Base-by-base conservation (phyloP, 225 moss, liverwort and hornwort species). In the Marchantia polymorpha region DNA sequence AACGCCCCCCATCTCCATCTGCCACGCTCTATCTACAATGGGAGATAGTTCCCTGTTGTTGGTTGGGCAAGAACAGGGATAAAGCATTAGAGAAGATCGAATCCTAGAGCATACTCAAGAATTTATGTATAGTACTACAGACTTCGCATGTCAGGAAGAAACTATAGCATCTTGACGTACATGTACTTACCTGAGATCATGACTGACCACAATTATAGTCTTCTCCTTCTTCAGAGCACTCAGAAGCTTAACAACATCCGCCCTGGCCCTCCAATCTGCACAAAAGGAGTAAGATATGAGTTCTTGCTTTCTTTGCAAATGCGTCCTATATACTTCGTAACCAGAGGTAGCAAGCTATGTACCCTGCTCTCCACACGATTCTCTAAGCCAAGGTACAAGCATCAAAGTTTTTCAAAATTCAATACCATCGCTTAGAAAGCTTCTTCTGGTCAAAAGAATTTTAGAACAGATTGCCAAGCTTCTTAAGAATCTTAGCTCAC, bases 21-120 rank as follows among this genome's bases (percentile, higher is more conserved):
- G 86, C 99, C 99, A 99, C 83, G 95, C 95, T 73, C 85, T 95
- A 81, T 99, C 99, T 60, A 92, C 95, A 76, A 99, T 82, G n/a
- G 86, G 89, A 52, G 83, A 83, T 77, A 99, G 81, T 75, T 99
- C 99, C 84, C 94, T 97, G 89, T 75, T 30, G 54, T 55, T 15
- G 46, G 79, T 39, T 39, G 39, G 39, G 39, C 39, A 72, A 59
- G 74, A 29, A 23, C 48, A 54, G 39, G 31, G 65, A 19, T 50
- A 69, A 13, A 30, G 5, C 39, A 39, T 39, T 39, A 39, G 39
- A 66, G 26, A 10, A 66, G 23, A 66, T n/a, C 19, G 39, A 39
- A 2, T 39, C 39, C 39, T 39, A 5, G 39, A 39, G 39, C 39
- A 2, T 39, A 39, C 59, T 60, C 15, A 15, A 60, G 17, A 60